Conservation (phyloP, 1,139 yeast species). For the Meyerozyma guilliermondii region DNA sequence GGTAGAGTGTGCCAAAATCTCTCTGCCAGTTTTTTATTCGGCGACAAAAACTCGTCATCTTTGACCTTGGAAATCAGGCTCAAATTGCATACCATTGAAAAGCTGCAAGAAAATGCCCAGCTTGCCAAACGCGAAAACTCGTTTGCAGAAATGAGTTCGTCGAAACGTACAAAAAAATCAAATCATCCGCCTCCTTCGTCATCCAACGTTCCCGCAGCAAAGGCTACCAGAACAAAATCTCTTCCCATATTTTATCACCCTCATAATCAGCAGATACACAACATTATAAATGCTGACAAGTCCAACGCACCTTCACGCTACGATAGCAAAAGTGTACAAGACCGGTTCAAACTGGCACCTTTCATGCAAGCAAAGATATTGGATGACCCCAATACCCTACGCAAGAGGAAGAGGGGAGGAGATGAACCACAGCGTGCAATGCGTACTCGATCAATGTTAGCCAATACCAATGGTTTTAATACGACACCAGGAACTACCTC, state of each 20-base stretch:
- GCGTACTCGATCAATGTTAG: constrained; percentile 39
- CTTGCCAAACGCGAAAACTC: constrained; percentile 2
- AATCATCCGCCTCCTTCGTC: constrained; percentile 5
- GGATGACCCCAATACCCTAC: constrained; percentile 31
- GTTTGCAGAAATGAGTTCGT: neutral
- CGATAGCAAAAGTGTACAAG: constrained; percentile 40
- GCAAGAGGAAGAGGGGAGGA: constrained; percentile 28
- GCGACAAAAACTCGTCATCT: constrained; percentile 38
- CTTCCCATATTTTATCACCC: constrained; percentile 50
- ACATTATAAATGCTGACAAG: constrained; percentile 40
- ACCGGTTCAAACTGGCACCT: constrained; percentile 45
- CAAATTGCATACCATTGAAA: constrained; percentile 45
- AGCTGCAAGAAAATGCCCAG: constrained; percentile 4
- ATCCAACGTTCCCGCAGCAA: constrained; percentile 32
- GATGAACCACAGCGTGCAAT: constrained; percentile 39
- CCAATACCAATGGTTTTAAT: constrained; percentile 3
- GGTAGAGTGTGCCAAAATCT: constrained; percentile 72
- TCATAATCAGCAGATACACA: constrained; percentile 36
- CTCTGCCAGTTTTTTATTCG: constrained; percentile 46
- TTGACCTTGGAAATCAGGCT: constrained; percentile 65
- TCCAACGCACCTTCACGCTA: constrained; percentile 34
- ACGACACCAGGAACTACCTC: constrained; percentile 1
- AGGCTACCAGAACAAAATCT: constrained; percentile 64
- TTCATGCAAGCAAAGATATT: constrained; percentile 38
- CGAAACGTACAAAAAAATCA: constrained; percentile 2